Base-by-base conservation (phyloP, 208 protist species). In the Tritrichomonas musculus region DNA sequence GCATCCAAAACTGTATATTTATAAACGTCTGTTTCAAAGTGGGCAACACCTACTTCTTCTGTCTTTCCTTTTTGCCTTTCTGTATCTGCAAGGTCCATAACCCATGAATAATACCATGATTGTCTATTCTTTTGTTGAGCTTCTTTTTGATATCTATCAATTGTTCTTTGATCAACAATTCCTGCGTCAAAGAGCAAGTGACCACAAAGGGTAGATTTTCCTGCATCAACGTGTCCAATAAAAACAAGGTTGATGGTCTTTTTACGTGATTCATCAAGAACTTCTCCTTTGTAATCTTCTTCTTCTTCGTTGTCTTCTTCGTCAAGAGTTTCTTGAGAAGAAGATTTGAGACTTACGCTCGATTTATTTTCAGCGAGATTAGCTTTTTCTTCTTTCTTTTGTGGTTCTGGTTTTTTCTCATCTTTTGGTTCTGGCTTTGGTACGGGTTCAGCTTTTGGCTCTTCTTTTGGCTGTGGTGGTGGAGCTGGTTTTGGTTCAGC, bases 181-280 rank as follows among this genome's bases (percentile, higher is more conserved):
- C 95, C 94, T 11, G 95, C 94, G 25, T 93, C 66, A 27, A 95
- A 93, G 57, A 99, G 95, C 25, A 99, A 96, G 93, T 99, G 97
- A 55, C 98, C 99, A 13, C 96, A 97, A 92, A 99, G 97, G 44
- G 98, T 99, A 20, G 97, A 99, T 95, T 99, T 99, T 88, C 99
- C 98, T 47, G 98, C 98, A 96, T 99, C 98, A 55, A 99, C 98
- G 95, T 99, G 98, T 41, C 99, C 99, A 94, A 99, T 98, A 96
- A 99, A 99, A 60, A 99, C 97, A 88, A 99, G 95, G 96, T 99
- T 99, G 94, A 99, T 96, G 96, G 99, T 98, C 36, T 95, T 82
- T 44, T 93, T 88, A 33, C 64, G 9, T 53, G 93, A 64, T 73
- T 95, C 93, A 39, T 93, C 92, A 22, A 75, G 69, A 55, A 75